Evolutionary conservation across 768 basidiomycete species (phyloP), one percentile per base, ranked within the genome.

Genomic region (Russula sp.): DNA sequence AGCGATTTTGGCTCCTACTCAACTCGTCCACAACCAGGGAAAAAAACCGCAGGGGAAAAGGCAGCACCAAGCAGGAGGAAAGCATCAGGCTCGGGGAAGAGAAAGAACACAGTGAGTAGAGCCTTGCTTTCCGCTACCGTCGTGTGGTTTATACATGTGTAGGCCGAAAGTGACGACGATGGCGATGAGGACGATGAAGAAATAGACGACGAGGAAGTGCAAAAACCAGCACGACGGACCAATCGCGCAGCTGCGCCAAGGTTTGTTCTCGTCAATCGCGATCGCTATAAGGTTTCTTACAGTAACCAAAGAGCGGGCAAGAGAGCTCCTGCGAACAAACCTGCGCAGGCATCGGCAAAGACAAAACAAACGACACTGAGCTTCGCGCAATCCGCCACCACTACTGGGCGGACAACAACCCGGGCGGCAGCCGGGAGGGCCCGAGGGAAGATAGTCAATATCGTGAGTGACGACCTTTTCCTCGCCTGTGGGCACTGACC

Each of bases 401-500:
- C 79, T 35, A 81, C 70, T 31, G 68, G 81, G 7, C 76, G 85
- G 8, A 72, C 68, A 39, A 80, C 84, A 16, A 83, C 84, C 1
- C 74, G 89, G 57, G 80, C 87, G 0, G 89, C 90, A 14, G 89
- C 90, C 7, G 78, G 84, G 18, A 84, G 78, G 68, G 87, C 90
- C 10, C 82, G 78, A 68, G 80, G 81, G 48, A 89, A 76, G 73
- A 82, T 88, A 74, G 80, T 83, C 3, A 75, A 69, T 42, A 71
- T 72, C 58, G 80, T 82, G 55, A 63, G 78, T 73, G 16, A 49
- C n/a, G n/a, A 32, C 18, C 13, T 61, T n/a, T 50, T 50, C 39
- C n/a, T 55, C 47, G 57, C 62, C 34, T 55, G 27, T 32, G 35
- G 31, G 14, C 13, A 48, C 44, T 59, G 40, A 16, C 9, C 34